Base-by-base conservation (phyloP, 2,329 filamentous ascomycete species). In the Pseudogymnoascus sp. region DNA sequence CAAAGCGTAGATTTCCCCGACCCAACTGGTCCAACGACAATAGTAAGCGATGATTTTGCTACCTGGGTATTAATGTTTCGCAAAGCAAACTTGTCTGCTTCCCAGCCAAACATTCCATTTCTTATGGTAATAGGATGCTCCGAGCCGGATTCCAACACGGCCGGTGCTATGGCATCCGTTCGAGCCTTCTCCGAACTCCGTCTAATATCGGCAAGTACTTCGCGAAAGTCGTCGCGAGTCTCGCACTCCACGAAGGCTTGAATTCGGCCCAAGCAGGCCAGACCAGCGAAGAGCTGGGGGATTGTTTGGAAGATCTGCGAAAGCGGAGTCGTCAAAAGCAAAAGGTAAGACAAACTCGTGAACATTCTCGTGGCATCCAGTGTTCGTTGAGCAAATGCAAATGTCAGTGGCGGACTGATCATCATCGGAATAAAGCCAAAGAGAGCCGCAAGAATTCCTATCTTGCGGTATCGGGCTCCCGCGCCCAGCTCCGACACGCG, bases 1-100 rank as follows among this genome's bases (percentile, higher is more conserved):
- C 68, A 70, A 4, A 76, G 63, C 0, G 72, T 74, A 3, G 72
- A 72, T 63, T 76, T 76, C 2, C 74, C 74, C 1, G 64, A 68
- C 9, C 66, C 70, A 59, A 72, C 66, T 7, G 71, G 65, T 15
- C 71, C 72, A 8, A 71, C 63, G 12, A 58, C 63, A n/a, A 71
- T 63, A 25, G 69, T 72, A 38, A 74, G 64, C 12, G 62, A 65
- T 6, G 63, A 63, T 31, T 59, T 65, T 9, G 63, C 39, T 7
- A 69, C 38, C 27, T 5, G 27, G 42, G 59, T 61, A 60, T 68
- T 67, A 1, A 63, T 41, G 42, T 68, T 59, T 21, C 41, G 59
- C 58, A 71, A 62, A 13, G 66, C 63, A 17, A 65, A 63, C 7
- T 68, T 69, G 36, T 64, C 65, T 13, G 60, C 35, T 61, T 70